Base-by-base conservation (phyloP, 1,139 yeast species). In the Diutina sp. region DNA sequence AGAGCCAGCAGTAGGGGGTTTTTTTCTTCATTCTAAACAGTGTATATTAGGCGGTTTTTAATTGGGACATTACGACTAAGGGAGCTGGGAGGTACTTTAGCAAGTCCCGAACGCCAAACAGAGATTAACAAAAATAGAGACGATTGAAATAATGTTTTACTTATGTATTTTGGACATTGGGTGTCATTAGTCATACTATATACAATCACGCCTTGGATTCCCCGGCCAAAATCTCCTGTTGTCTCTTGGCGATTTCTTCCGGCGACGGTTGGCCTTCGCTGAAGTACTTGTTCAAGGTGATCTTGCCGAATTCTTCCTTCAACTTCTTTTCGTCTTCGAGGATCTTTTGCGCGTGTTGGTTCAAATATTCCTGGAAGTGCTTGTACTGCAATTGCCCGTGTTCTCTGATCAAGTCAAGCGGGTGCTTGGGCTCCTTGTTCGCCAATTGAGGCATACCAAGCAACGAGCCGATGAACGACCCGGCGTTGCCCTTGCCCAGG, bases 321-420 rank as follows among this genome's bases (percentile, higher is more conserved):
- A 89, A 86, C 64, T 83, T 81, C 67, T 81, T 81, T 72, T 87
- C 87, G 70, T 87, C 93, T 63, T 85, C 87, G 65, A 87, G 76
- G 70, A 91, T 78, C 75, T 90, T 88, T 61, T 85, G 90, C 61
- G 95, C 96, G 71, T 93, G 89, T 71, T 90, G 97, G 65, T 85
- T 82, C 65, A 93, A 81, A 68, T 87, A 83, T 69, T 83, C 84
- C 72, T 85, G 86, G 81, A 90, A 88, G 63, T 85, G 84, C 66
- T 85, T 84, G 71, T 90, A 93, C 68, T 90, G 91, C 75, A 82
- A 82, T 70, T 90, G 96, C 63, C 97, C 97, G 67, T 89, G 95
- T 68, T 90, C 95, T 67, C 98, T 87, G 62, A 90, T 85, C 58
- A 84, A 72, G 71, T 93, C 99, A 67, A 90, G 80, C 51, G 97